Conservation (phyloP, 2,329 filamentous ascomycete species). For the Arthrinium phaeospermum region DNA sequence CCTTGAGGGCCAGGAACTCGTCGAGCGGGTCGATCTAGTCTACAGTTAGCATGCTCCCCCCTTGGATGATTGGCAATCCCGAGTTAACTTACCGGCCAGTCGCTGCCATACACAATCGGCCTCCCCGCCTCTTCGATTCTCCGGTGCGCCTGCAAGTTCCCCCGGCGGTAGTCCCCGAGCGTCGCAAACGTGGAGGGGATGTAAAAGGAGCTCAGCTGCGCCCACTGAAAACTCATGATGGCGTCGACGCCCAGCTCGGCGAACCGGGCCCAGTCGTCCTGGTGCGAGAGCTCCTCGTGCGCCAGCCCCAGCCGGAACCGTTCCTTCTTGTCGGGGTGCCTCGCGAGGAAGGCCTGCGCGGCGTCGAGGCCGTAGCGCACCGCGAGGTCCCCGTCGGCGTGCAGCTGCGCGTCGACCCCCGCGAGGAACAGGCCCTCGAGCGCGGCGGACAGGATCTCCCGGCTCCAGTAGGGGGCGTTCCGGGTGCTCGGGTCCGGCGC, state of each 20-base stretch:
- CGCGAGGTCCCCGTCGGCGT: neutral
- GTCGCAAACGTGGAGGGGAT: neutral
- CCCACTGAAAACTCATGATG: constrained; percentile 4
- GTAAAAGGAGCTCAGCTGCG: neutral
- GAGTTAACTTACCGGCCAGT: neutral
- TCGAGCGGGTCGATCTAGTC: neutral
- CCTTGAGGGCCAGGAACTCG: constrained; percentile 1
- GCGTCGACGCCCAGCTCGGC: neutral
- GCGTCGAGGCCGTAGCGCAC: neutral
- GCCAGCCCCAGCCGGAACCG: neutral
- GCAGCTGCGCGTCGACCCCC: neutral
- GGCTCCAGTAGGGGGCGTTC: neutral
- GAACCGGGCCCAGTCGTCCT: constrained; percentile 5
- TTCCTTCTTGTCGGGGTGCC: neutral
- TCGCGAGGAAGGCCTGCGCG: neutral
- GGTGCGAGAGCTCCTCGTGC: neutral
- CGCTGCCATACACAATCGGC: neutral
- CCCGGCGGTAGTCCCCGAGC: neutral
- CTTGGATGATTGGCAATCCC: neutral
- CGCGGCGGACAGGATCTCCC: neutral
- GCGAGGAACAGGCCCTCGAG: neutral
- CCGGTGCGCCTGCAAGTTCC: neutral
- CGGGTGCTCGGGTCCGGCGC: neutral
- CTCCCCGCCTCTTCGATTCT: neutral
- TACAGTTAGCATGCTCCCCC: neutral